These are phyloP conservation scores for Vitis labrusca DNA, from an alignment of 164 flowering plant genomes.

Conservation along the genomic window DNA sequence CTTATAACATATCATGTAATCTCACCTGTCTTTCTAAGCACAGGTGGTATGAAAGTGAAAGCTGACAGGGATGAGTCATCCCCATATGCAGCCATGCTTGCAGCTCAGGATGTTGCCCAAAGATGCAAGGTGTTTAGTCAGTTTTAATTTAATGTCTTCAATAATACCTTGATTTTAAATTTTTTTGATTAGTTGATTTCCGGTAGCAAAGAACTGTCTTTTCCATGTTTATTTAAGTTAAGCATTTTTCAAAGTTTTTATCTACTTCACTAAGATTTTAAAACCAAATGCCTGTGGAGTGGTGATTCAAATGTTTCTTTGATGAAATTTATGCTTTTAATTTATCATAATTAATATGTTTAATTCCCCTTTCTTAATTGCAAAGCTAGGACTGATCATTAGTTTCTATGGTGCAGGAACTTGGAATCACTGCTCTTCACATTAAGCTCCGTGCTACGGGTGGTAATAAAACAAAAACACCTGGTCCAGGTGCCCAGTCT, in stretches of 20 bases:
- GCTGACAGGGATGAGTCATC: constrained; percentile 94
- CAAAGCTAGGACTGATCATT: not conserved
- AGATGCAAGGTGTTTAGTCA: constrained; percentile 66
- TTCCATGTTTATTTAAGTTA: no score
- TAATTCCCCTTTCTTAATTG: not conserved
- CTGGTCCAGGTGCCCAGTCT: constrained; percentile 94
- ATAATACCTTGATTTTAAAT: no score
- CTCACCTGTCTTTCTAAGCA: not conserved
- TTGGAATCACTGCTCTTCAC: constrained; percentile 82
- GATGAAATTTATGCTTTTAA: not conserved
- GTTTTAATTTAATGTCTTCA: not conserved
- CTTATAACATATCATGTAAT: no score
- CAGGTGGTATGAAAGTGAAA: constrained; percentile 95
- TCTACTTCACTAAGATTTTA: not conserved
- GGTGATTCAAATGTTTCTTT: no score
- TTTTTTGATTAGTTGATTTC: no score
- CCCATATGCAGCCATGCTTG: constrained; percentile 94
- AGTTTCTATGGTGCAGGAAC: constrained; percentile 43
- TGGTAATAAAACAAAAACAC: constrained; percentile 91
- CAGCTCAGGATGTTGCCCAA: constrained; percentile 82
- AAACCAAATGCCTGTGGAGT: no score
- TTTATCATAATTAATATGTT: not conserved
- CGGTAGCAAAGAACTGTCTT: no score
- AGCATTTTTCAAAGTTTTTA: not conserved
- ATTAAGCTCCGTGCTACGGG: constrained; percentile 92